phyloP scores from a whole-genome alignment of 1,284 basidiomycete genomes.

The Athelia sp. region DNA sequence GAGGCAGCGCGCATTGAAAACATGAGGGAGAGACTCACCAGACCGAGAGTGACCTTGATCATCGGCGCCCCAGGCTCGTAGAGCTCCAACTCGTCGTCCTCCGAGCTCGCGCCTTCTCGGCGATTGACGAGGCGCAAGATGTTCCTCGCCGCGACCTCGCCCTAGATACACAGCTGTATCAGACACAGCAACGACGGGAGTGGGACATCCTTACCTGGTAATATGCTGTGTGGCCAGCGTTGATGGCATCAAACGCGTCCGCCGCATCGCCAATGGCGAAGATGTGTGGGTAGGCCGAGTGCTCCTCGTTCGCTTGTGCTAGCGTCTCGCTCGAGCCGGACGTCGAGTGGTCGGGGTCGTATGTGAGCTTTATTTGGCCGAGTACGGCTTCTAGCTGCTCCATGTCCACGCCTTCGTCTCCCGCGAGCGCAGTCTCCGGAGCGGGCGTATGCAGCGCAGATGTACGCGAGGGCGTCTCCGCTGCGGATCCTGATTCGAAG shows the following conservation, averaged over 20 bases:
- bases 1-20: background rate
- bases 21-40: conserved; percentile 15
- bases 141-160: conserved; percentile 48
- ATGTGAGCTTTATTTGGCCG: background rate
- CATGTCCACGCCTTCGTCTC: conserved; percentile 2
- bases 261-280: conserved; percentile 70
- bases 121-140: conserved; percentile 39
- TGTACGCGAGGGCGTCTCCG: background rate
- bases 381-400: background rate
- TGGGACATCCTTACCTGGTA: conserved; percentile 35
- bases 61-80: conserved; percentile 47
- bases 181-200: background rate
- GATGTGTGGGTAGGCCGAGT: conserved; percentile 46
- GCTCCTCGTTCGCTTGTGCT: conserved; percentile 11
- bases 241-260: conserved; percentile 64
- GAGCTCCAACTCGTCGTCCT: conserved; percentile 32
- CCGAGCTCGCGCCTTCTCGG: conserved; percentile 4
- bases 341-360: background rate
- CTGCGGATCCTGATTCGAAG: conserved; percentile 5
- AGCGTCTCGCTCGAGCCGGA: background rate
- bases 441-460: background rate
- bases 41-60: conserved; percentile 61
- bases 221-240: conserved; percentile 70
- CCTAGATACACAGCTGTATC: conserved; percentile 21
- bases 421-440: conserved; percentile 12